These are phyloP conservation scores for Phalaenopsis hybrid DNA, from an alignment of 116 monocot genomes.

Conservation along the genomic window DNA sequence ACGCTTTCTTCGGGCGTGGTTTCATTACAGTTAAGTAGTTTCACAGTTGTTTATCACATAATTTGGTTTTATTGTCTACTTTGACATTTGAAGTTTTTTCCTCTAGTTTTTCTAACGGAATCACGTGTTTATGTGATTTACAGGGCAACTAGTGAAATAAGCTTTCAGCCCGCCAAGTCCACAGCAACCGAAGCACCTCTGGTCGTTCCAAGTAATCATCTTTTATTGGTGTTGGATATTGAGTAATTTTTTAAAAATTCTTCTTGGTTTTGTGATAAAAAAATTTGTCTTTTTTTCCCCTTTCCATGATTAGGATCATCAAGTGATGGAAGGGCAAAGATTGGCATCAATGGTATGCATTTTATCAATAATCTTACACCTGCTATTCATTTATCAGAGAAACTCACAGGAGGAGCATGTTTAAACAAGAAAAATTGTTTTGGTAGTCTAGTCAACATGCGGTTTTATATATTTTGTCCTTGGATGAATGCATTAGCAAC, in stretches of 20 bases:
- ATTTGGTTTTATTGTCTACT: not conserved
- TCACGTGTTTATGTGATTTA: constrained; percentile 3
- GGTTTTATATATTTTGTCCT: not conserved
- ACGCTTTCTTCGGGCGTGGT: not conserved
- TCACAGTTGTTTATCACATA: not conserved
- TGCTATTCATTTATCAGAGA: not conserved
- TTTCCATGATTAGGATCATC: constrained; percentile 39
- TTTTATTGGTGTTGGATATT: not conserved
- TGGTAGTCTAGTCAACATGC: not conserved
- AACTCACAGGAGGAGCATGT: not conserved
- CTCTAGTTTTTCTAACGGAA: not conserved
- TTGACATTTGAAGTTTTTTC: not conserved
- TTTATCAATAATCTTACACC: not conserved
- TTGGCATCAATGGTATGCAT: constrained; percentile 59
- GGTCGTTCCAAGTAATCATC: constrained; percentile 39
- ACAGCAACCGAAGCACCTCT: constrained; percentile 55
- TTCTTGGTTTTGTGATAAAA: constrained; percentile 2
- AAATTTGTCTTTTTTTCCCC: not conserved
- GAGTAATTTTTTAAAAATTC: not conserved
- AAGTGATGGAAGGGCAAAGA: constrained; percentile 43
- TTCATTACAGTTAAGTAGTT: constrained; percentile 31
- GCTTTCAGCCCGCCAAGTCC: constrained; percentile 36
- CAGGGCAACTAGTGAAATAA: constrained; percentile 25
- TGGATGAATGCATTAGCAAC: not conserved
- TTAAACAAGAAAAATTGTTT: not conserved